phyloP scores from a whole-genome alignment of 2,329 filamentous ascomycete species.

The Gliomastix tumulicola region DNA sequence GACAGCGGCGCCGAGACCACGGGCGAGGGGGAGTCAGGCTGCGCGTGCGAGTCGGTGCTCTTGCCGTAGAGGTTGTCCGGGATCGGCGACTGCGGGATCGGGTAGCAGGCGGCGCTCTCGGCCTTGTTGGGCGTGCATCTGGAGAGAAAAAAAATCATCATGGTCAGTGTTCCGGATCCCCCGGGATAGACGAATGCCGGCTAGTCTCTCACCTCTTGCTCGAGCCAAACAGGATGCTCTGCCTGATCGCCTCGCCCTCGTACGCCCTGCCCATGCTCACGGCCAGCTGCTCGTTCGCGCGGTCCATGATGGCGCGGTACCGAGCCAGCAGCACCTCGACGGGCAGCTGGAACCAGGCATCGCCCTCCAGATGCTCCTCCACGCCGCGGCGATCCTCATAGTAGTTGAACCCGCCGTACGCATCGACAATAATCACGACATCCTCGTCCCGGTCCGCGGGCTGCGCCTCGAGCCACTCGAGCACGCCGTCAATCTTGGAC shows the following conservation, averaged over 20 bases:
- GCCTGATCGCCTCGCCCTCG: conserved; percentile 10
- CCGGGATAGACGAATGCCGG: too few species aligned
- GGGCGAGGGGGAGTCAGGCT: too few species aligned
- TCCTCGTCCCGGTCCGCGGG: conserved; percentile 15
- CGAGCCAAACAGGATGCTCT: conserved; percentile 15
- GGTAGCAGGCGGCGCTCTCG: conserved; percentile 15
- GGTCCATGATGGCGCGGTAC: conserved; percentile 13
- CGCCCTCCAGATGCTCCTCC: conserved; percentile 6
- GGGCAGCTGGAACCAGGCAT: conserved; percentile 24
- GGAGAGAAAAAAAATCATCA: too few species aligned
- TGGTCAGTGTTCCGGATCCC: too few species aligned
- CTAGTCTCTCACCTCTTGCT: conserved; percentile 10
- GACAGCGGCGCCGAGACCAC: conserved; percentile 1
- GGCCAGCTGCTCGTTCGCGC: conserved; percentile 12
- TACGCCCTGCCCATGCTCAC: conserved; percentile 15
- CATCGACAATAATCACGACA: conserved; percentile 19
- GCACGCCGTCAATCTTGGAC: conserved; percentile 16
- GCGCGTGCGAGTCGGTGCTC: conserved; percentile 14
- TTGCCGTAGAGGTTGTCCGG: conserved; percentile 11
- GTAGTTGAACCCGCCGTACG: conserved; percentile 11
- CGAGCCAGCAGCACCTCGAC: conserved; percentile 14
- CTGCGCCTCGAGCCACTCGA: conserved; percentile 16
- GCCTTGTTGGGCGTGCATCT: conserved; percentile 14
- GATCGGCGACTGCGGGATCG: conserved; percentile 17
- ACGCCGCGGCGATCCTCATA: neutral